Conservation (phyloP, 352 stramenopile species). For the Phytophthora agathidicida region DNA sequence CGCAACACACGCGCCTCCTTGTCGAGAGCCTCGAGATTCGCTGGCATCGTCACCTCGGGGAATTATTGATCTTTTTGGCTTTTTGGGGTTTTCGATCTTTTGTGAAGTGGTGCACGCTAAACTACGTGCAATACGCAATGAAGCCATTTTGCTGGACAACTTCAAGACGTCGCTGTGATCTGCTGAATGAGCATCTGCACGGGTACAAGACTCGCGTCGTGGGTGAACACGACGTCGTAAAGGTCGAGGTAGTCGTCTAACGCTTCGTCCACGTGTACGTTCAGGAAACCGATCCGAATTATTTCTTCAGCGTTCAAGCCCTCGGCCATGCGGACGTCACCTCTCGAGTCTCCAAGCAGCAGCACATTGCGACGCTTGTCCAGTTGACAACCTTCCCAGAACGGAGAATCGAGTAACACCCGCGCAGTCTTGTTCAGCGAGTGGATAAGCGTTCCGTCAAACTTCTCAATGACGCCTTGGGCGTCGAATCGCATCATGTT, state of each 20-base stretch:
- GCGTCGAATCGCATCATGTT: constrained; percentile 81
- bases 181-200: constrained; percentile 58
- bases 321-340: constrained; percentile 62
- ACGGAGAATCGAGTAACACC: constrained; percentile 67
- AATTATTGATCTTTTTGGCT: constrained; percentile 16
- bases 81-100: too few relatives aligned
- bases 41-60: constrained; percentile 34
- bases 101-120: too few relatives aligned
- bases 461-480: constrained; percentile 47
- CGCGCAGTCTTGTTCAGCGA: constrained; percentile 81
- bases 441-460: constrained; percentile 72
- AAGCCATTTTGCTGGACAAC: too few relatives aligned
- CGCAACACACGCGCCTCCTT: constrained; percentile 72
- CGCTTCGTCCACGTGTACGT: constrained; percentile 67
- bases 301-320: constrained; percentile 63
- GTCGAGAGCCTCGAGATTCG: constrained; percentile 56
- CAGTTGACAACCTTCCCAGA: constrained; percentile 54
- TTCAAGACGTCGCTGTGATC: constrained; percentile 21
- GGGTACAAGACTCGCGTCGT: constrained; percentile 60
- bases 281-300: constrained; percentile 74
- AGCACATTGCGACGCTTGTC: constrained; percentile 70
- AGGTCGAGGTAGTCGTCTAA: constrained; percentile 68
- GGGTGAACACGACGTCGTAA: constrained; percentile 73
- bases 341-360: constrained; percentile 69
- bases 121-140: too few relatives aligned